Base-by-base conservation (phyloP, 2,329 filamentous ascomycete genomes). In the Aspergillus calidoustus region DNA sequence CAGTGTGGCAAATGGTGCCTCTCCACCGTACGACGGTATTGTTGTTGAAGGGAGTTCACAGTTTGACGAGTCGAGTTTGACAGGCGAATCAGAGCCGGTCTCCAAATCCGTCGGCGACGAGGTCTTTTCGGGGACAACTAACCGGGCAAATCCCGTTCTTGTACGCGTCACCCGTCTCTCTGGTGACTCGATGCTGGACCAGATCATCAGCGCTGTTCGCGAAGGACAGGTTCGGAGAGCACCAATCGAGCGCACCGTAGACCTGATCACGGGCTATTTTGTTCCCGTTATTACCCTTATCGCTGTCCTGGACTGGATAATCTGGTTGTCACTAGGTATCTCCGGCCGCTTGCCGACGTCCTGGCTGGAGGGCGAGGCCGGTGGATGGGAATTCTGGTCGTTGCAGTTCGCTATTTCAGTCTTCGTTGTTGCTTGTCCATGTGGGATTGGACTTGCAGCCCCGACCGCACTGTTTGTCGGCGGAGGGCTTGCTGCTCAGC, bases 1-100 rank as follows among this genome's bases (percentile, higher is more conserved):
- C 49, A 86, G 88, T 54, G 85, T 98, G 2, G 86, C 88, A 2
- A 87, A 93, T 62, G 94, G 94, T 3, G 85, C 87, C 1, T 96
- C 93, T 0, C 94, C 94, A 0, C 91, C 94, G 0, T 92, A 90
- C 5, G 94, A 97, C 72, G 93, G 93, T 7, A 73, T 78, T 4
- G 71, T 96, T 23, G 68, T 83, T 11, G 71, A 71, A 2, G 76
- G 78, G 2, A 88, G 86, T 3, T 83, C 87, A 54, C 84, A 81
- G 54, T 97, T 97, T 70, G 92, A 97, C 71, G 94, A 98, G 75
- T 93, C 92, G 11, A 96, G 92, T 64, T 82, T 98, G 63, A 97
- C 94, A 1, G 81, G 81, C 59, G 81, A 83, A 70, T 82, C 81
- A 0, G 76, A 71, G 56, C 79, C 80, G 9, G 79, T 81, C 22